Evolutionary conservation across 768 basidiomycete genomes (phyloP), one percentile per base, ranked within the genome.

Genomic region (Hericium rajendrae): DNA sequence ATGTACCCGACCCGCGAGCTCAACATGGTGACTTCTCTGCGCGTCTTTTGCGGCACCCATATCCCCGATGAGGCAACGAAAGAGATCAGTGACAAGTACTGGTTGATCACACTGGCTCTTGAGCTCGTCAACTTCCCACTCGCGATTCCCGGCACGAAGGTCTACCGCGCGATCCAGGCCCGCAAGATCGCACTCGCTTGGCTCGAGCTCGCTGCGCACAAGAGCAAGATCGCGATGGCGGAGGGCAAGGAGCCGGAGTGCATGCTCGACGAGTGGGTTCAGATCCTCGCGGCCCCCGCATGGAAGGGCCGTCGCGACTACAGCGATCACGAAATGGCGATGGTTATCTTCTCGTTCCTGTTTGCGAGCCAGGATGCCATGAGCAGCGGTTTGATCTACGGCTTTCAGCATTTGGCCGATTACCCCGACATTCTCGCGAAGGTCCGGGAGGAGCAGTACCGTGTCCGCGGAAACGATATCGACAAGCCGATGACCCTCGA

Each of bases 121-220:
- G 92, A 99, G 69, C 87, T 99, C 55, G 97, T 99, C 77, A 99
- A 99, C 77, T 98, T 99, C 76, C 97, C 97, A 15, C 73, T 98
- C 59, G 85, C 95, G 15, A 66, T 97, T 39, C 97, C 97, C 18
- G 97, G 97, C 28, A 98, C 97, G 40, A 98, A 98, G 69, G 84
- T 98, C 55, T 98, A 88, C 73, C 88, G 84, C 63, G 97, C 95
- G 2, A 86, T 93, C 62, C 85, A 94, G 70, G 88, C 92, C 2
- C 85, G 94, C 68, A 97, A 95, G 69, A 75, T 78, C 48, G 91
- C 92, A 16, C 79, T 93, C 74, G 74, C 79, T 61, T 88, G 86
- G 83, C 77, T 97, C 48, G 80, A 82, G 66, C 73, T 85, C 58
- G 94, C 94, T 38, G 91, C 93, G 0, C 74, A 77, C 37, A 82